A percentile compares a stretch with the other conserved stretches of the same genome.
Evolutionary conservation across 2,329 filamentous ascomycete genomes (phyloP).

Genomic region (Stagonosporopsis tanaceti): DNA sequence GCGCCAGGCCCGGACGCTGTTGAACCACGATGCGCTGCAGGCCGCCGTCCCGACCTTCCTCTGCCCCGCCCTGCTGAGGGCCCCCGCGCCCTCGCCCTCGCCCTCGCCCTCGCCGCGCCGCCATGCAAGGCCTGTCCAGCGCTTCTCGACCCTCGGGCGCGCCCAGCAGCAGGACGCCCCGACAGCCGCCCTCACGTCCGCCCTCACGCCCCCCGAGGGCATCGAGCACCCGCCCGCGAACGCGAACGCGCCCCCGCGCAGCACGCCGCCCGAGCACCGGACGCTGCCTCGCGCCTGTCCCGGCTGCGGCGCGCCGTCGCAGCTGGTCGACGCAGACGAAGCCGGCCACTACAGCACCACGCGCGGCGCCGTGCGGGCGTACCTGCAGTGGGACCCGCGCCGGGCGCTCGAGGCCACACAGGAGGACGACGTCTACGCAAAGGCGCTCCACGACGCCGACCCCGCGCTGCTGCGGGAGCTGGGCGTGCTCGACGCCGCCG

Average conservation of each 20-base stretch:
- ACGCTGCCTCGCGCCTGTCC: slow-evolving; percentile 64
- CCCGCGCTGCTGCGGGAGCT: slow-evolving; percentile 40
- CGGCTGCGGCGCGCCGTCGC: slow-evolving; percentile 68
- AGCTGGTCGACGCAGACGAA: slow-evolving; percentile 62
- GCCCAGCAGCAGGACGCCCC: slow-evolving; percentile 29
- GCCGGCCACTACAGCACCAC: slow-evolving; percentile 65
- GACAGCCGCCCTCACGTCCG: slow-evolving; percentile 10
- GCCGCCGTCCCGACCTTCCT: slow-evolving; percentile 44
- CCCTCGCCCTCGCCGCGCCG: slow-evolving; percentile 20
- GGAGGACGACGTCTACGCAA: slow-evolving; percentile 50
- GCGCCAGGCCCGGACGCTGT: slow-evolving; percentile 37
- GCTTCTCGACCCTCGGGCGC: slow-evolving; percentile 37
- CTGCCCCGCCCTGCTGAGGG: slow-evolving; percentile 44
- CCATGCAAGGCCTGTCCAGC: slow-evolving; percentile 17
- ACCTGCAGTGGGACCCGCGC: slow-evolving; percentile 40
- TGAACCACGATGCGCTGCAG: slow-evolving; percentile 33
- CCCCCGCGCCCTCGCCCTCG: slow-evolving; percentile 19
- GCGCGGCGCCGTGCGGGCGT: slow-evolving; percentile 57
- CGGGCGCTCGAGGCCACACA: slow-evolving; percentile 29
- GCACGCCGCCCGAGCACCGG: slow-evolving; percentile 9
- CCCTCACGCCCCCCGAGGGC: slow-evolving; percentile 16
- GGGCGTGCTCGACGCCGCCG: slow-evolving; percentile 33
- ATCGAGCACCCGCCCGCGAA: background rate
- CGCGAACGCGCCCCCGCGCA: background rate
- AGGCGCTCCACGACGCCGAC: slow-evolving; percentile 44